Evolutionary conservation across 2,329 filamentous ascomycete genomes (phyloP).

Genomic region (Rutstroemia sp.): DNA sequence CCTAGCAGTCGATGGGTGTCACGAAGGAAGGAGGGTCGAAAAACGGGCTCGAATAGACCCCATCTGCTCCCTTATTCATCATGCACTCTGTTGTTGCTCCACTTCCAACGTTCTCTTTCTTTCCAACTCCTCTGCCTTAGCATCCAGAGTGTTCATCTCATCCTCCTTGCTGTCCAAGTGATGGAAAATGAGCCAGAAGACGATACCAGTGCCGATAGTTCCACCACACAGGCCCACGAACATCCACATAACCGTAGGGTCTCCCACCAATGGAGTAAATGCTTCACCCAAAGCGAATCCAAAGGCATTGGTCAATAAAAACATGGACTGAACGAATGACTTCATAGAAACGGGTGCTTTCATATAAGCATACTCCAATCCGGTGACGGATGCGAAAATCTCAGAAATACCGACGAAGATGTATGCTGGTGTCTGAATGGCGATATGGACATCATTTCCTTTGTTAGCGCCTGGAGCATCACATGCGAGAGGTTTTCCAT

Average conservation of each 20-base stretch:
- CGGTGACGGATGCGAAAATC: conserved; percentile 51
- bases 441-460: conserved; percentile 23
- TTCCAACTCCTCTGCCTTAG: conserved; percentile 16
- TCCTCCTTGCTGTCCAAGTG: conserved; percentile 19
- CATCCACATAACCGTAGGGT: conserved; percentile 36
- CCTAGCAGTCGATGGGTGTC: too few species aligned
- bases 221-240: conserved; percentile 22
- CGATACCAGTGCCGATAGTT: conserved; percentile 10
- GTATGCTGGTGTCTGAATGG: conserved; percentile 40
- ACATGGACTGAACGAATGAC: conserved; percentile 61
- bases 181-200: conserved; percentile 19
- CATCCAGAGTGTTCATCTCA: conserved; percentile 20
- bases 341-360: conserved; percentile 76
- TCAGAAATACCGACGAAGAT: conserved; percentile 48
- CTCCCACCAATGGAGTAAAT: conserved; percentile 35
- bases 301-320: conserved; percentile 58
- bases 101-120: conserved; percentile 4
- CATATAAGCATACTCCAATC: conserved; percentile 69
- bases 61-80: neutral
- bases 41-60: too few species aligned
- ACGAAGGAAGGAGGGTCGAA: too few species aligned
- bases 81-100: neutral
- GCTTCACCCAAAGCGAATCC: conserved; percentile 43
- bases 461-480: conserved; percentile 2
- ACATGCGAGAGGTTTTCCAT: conserved; percentile 32